These are phyloP conservation scores for Phalaenopsis equestris DNA, from an alignment of 106 monocot genomes.

Conservation along the genomic window DNA sequence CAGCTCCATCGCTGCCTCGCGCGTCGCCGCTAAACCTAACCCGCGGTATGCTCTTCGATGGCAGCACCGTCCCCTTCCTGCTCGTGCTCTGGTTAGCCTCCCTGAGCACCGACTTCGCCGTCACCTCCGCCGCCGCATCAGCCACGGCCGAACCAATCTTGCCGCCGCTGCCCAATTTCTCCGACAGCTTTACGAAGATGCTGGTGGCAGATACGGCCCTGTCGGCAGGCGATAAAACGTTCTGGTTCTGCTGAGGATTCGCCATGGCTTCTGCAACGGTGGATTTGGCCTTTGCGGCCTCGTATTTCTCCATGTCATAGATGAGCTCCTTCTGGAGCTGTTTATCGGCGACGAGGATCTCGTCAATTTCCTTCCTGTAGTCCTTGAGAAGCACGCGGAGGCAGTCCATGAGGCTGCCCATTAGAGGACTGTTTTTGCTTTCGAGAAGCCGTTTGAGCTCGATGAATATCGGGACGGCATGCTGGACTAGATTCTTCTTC, in stretches of 20 bases:
- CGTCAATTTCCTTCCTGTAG: constrained; percentile 90
- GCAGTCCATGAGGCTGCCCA: constrained; percentile 85
- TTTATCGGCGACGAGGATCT: constrained; percentile 84
- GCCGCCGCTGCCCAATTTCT: constrained; percentile 25
- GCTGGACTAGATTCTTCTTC: constrained; percentile 89
- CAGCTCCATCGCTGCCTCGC: background rate
- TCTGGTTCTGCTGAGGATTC: constrained; percentile 2
- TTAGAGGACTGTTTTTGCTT: constrained; percentile 85
- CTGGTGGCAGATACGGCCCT: background rate
- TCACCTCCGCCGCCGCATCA: constrained; percentile 39
- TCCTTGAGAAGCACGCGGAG: constrained; percentile 75
- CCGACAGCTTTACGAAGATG: constrained; percentile 23
- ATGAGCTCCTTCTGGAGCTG: constrained; percentile 93
- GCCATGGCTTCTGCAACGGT: constrained; percentile 25
- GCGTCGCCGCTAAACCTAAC: constrained; percentile 15
- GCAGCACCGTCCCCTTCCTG: constrained; percentile 31
- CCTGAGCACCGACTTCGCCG: constrained; percentile 52
- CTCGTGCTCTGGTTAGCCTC: constrained; percentile 28
- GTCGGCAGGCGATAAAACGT: constrained; percentile 14
- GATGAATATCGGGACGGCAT: constrained; percentile 86
- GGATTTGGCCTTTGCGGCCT: constrained; percentile 43
- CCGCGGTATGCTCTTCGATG: constrained; percentile 60
- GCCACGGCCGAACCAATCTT: constrained; percentile 40
- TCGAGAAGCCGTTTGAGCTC: constrained; percentile 84
- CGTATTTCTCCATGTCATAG: constrained; percentile 88